Base-by-base conservation (phyloP, 2,329 filamentous ascomycete genomes). In the Colletotrichum sp. region DNA sequence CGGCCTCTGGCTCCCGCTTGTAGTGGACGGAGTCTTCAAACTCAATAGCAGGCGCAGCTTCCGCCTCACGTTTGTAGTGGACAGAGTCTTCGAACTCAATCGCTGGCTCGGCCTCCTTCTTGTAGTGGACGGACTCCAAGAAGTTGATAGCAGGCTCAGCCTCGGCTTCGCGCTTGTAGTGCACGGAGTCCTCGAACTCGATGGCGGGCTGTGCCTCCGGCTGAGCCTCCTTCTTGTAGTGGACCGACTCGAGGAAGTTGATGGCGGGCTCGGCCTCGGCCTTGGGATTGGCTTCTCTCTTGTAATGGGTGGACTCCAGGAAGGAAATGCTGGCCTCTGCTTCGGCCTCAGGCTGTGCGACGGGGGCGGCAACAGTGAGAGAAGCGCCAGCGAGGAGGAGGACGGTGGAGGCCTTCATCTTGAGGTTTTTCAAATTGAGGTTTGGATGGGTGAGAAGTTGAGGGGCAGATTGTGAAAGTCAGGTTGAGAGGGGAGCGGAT, bases 191-290 rank as follows among this genome's bases (percentile, higher is more conserved):
- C 8, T 59, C 24, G 52, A 72, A 72, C 6, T 65, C 22, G 55
- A 72, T 72, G 13, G 70, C 48, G 12, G 70, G 70, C 15, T 67
- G 15, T 8, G 70, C 70, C n/a, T 68, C 55, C 15, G 70, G 44
- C 18, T 62, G n/a, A 13, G 70, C 52, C 15, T 67, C 64, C n/a
- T 48, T 67, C 63, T 72, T 72, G 64, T 72, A 63, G 55, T 72
- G 71, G 5, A 63, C 65, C 6, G 71, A 72, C 28, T 39, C 71
- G 5, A 72, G 28, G 36, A 68, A 68, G 5, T 28, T 24, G 39
- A 39, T 72, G n/a, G 34, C 22, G n/a, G 71, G 52, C 52, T 63
- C 55, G 8, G 64, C 71, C 34, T 36, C 44, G 22, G 68, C 68
- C 60, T 72, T 63, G 24, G 63, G 32, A 16, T 57, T 15, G 44